A percentile compares a stretch with the other conserved stretches of the same genome.
phyloP scores from a whole-genome alignment of 2,329 filamentous ascomycete species.

The Fusarium gaditjirri region DNA sequence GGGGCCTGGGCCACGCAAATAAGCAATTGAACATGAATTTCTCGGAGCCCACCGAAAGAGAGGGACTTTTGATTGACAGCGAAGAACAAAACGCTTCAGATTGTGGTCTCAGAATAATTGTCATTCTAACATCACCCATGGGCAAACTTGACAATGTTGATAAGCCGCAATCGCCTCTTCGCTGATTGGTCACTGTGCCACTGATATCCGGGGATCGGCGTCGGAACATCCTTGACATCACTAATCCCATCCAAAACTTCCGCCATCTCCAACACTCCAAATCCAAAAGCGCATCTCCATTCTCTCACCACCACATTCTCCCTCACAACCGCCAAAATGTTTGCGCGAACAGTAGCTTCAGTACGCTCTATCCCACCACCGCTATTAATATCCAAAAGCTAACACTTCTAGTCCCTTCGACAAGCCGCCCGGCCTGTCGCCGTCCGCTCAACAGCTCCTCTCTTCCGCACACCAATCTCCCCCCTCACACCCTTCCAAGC shows the following conservation, averaged over 20 bases:
- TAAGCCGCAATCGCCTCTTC: constrained; percentile 27
- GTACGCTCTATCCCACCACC: constrained; percentile 4
- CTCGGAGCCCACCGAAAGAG: background rate
- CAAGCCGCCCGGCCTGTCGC: constrained; percentile 52
- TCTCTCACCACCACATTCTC: constrained; percentile 20
- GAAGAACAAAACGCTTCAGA: background rate
- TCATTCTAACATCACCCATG: background rate
- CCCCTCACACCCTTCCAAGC: constrained; percentile 54
- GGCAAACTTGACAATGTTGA: background rate
- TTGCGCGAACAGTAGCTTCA: constrained; percentile 44
- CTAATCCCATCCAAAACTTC: constrained; percentile 36
- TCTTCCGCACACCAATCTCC: constrained; percentile 42
- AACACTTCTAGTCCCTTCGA: constrained; percentile 48
- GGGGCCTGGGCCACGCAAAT: background rate
- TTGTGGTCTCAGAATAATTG: background rate
- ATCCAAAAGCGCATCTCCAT: constrained; percentile 1
- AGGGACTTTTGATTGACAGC: background rate
- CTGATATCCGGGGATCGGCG: constrained; percentile 28
- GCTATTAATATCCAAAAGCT: background rate
- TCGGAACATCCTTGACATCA: constrained; percentile 44
- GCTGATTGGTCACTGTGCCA: constrained; percentile 39
- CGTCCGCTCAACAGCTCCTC: constrained; percentile 38
- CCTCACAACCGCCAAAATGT: constrained; percentile 38
- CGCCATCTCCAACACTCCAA: constrained; percentile 19
- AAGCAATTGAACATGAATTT: background rate